These are phyloP conservation scores for Viola pubescens DNA, from an alignment of 441 rosid species.

Conservation along the genomic window DNA sequence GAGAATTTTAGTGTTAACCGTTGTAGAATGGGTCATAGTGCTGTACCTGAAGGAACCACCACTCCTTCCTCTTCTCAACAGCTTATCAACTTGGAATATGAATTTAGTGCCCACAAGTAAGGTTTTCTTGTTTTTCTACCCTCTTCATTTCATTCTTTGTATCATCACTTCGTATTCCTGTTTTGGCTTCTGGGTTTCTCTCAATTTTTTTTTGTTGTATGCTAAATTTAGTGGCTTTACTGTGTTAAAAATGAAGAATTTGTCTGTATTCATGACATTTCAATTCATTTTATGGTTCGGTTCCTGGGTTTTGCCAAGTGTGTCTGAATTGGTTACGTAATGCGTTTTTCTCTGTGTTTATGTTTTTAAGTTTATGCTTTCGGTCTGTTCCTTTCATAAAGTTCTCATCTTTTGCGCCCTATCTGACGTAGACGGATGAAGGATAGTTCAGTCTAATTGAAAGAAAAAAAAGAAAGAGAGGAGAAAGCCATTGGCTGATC, in stretches of 20 bases:
- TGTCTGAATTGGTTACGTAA: background rate
- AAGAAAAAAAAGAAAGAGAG: too few relatives aligned
- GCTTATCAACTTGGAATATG: conserved; percentile 63
- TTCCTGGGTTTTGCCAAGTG: background rate
- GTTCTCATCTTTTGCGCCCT: too few relatives aligned
- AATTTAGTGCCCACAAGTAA: conserved; percentile 90
- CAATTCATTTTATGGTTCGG: background rate
- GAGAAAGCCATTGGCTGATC: too few relatives aligned
- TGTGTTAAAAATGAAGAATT: too few relatives aligned
- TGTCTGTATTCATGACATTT: too few relatives aligned
- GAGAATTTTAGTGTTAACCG: conserved; percentile 11
- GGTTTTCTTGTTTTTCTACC: conserved; percentile 7
- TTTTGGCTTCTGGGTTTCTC: conserved; percentile 19
- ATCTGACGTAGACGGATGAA: too few relatives aligned
- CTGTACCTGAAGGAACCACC: conserved; percentile 36
- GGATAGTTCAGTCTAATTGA: too few relatives aligned
- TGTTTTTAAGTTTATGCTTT: too few relatives aligned
- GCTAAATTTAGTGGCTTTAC: too few relatives aligned
- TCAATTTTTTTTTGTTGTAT: too few relatives aligned
- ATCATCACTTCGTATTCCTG: background rate
- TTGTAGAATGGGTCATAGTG: conserved; percentile 37
- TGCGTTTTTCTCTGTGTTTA: too few relatives aligned
- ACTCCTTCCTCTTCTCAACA: conserved; percentile 46
- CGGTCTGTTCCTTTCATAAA: too few relatives aligned
- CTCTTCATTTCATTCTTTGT: background rate